Evolutionary conservation across 163 green algal genomes (phyloP), one percentile per base, ranked within the genome.

Genomic region (Chlorella variabilis): DNA sequence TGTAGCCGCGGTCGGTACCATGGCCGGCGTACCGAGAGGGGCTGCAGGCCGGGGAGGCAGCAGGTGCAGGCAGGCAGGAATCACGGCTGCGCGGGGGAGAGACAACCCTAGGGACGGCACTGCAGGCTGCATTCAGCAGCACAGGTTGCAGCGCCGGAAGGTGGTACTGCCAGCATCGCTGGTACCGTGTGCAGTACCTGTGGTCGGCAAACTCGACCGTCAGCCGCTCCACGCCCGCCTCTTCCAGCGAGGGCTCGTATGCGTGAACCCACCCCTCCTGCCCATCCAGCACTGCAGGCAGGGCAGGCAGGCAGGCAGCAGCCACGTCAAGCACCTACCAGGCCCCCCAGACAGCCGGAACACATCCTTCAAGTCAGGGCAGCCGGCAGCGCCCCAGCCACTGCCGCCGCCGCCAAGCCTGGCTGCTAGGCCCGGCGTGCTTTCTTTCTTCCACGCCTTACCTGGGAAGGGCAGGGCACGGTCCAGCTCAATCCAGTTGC

Each of bases 141-240:
- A n/a, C n/a, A n/a, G n/a, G n/a, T n/a, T n/a, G n/a, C n/a, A n/a
- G n/a, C n/a, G n/a, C n/a, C n/a, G n/a, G n/a, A n/a, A n/a, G n/a
- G n/a, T n/a, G n/a, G n/a, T n/a, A n/a, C n/a, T 54, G 45, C 45
- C 45, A 15, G 45, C 45, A 54, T 54, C 15, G 45, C 45, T 54
- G 45, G 11, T 54, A 15, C 54, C 5, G 18, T 29, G 54, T 54
- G 45, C 36, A 34, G n/a, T 36, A 70, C 73, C 34, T 80, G 31
- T 59, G 70, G 7, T 42, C 48, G 4, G 39, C 73, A 80, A 80
- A 80, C 56, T 80, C 36, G 38, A 80, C 56, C 3, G 56, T 80
- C 27, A 80, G n/a, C 4, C 36, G 54, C 34, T 80, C 73, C 11
- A 80, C 42, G 18, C 73, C 73, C 18, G 39, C 21, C 65, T 56